Conservation (phyloP, 225 moss, liverwort and hornwort species). For the Straminergon stramineum region DNA sequence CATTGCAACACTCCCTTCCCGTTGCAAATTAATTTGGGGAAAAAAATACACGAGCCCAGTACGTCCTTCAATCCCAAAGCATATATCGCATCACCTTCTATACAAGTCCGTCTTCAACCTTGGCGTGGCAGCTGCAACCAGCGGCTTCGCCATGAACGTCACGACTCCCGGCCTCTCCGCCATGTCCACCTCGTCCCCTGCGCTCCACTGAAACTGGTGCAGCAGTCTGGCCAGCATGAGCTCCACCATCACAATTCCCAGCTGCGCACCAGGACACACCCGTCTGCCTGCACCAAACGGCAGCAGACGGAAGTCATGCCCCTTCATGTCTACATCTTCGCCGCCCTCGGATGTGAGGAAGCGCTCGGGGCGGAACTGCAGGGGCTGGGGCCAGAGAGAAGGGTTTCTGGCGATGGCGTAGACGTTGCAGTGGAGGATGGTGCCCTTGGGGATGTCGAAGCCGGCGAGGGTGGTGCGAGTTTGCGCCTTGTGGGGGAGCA, state of each 20-base stretch:
- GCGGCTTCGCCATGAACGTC: constrained; percentile 74
- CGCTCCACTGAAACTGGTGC: constrained; percentile 75
- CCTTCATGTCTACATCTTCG: constrained; percentile 77
- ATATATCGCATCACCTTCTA: background rate
- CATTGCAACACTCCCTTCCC: no score
- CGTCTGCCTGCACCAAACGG: constrained; percentile 85
- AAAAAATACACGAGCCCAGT: background rate
- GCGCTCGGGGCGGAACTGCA: constrained; percentile 67
- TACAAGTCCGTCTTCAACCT: constrained; percentile 53
- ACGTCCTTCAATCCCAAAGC: background rate
- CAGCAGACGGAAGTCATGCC: constrained; percentile 75
- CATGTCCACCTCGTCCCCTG: constrained; percentile 35
- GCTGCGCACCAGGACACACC: constrained; percentile 86
- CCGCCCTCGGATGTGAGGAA: constrained; percentile 36
- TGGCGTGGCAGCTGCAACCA: constrained; percentile 53
- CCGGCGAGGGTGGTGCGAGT: constrained; percentile 49
- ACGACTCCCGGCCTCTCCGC: constrained; percentile 85
- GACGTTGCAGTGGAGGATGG: constrained; percentile 77
- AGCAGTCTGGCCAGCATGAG: constrained; percentile 76
- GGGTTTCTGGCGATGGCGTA: constrained; percentile 82
- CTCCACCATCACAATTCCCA: constrained; percentile 76
- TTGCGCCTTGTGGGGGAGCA: constrained; percentile 90
- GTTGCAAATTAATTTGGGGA: background rate
- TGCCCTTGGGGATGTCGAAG: constrained; percentile 67
- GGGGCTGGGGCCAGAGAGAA: constrained; percentile 50